Base-by-base conservation (phyloP, 1,284 basidiomycete genomes). In the Termitomyces sp. region DNA sequence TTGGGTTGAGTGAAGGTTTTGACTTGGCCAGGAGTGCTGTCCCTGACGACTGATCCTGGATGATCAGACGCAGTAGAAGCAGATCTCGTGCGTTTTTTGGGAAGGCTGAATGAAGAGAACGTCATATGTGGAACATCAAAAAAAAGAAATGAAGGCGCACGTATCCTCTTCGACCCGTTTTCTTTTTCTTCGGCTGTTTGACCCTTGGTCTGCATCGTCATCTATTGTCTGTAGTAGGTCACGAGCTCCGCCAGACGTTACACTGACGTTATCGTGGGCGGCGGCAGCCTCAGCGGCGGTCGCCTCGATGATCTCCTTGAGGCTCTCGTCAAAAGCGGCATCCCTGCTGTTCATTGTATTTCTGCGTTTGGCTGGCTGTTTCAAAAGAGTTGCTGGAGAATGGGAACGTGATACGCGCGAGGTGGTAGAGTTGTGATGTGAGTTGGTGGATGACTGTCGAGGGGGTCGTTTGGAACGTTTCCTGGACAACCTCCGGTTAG, bases 271-370 rank as follows among this genome's bases (percentile, higher is more conserved):
- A 48, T 79, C 76, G 46, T 70, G 70, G 21, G 73, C 75, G 42
- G 78, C 77, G 19, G 78, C 81, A 34, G 82, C 83, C 65, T 89
- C 88, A 7, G 82, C 82, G 21, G 83, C 84, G n/a, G 82, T 84
- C 43, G 81, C 79, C 62, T 88, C 83, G 45, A 90, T 82, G 52
- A 88, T 74, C 61, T 86, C 83, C 67, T 86, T 84, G 53, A 86
- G 68, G 58, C 86, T 90, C 68, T 95, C 92, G 66, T 97, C 94
- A 68, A 96, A 97, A 3, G 90, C 92, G 6, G 94, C 91, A 67
- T 97, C 95, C 55, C 95, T 80, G 65, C 92, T 95, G 70, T 98
- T 99, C 94, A 99, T 97, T 53, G 96, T 98, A 64, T 92, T 94
- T 58, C 95, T 80, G 57, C 92, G 84, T 73, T 94, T 96, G 34